Percentiles rank a stretch among this genome's conserved stretches.
Evolutionary conservation across 306 rosid genomes (phyloP).

Genomic region (Prunus mongolica): DNA sequence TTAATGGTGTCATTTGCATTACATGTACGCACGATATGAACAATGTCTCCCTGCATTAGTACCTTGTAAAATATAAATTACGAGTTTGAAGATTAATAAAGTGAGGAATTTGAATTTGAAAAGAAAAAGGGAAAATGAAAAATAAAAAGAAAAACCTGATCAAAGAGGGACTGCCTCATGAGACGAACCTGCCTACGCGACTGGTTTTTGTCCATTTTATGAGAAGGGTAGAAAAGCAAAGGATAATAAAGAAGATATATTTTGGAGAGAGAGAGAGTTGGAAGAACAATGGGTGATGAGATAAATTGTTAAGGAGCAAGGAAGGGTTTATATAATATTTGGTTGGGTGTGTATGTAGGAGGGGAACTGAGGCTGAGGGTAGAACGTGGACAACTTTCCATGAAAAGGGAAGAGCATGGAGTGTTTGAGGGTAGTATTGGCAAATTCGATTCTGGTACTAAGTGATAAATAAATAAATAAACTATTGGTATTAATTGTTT

Average conservation of each 20-base stretch:
- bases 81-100: no score
- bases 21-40: no score
- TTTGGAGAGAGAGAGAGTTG: not conserved
- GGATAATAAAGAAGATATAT: not conserved
- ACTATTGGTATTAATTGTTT: no score
- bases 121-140: not conserved
- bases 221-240: not conserved
- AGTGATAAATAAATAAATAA: no score
- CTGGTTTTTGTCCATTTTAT: slow-evolving; percentile 57
- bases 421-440: no score
- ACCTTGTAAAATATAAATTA: no score
- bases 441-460: no score
- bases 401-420: no score
- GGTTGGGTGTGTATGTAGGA: not conserved
- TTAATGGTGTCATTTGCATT: no score
- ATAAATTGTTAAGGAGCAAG: slow-evolving; percentile 22
- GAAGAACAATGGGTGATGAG: slow-evolving; percentile 14
- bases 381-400: no score
- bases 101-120: no score
- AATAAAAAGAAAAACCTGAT: slow-evolving; percentile 46
- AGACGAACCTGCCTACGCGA: slow-evolving; percentile 44
- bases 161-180: slow-evolving; percentile 75
- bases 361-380: not conserved
- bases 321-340: slow-evolving; percentile 21
- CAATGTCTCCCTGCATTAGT: no score